Evolutionary conservation across 2,329 filamentous ascomycete species (phyloP).

Genomic region (Neophaeococcomyces mojaviensis): DNA sequence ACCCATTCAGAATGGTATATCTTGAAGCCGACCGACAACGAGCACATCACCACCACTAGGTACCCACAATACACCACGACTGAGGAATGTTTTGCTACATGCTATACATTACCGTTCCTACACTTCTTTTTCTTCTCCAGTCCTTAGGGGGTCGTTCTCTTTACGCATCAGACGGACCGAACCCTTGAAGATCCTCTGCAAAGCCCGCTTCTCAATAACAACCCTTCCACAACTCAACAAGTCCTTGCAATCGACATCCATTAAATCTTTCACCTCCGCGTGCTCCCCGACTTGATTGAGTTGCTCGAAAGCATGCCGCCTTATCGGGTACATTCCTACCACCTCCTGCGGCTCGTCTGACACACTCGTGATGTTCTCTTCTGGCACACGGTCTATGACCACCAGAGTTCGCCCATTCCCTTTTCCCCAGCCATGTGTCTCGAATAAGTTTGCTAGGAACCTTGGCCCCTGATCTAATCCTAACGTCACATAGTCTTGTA

Average conservation of each 20-base stretch:
- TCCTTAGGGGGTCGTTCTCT: too few relatives aligned
- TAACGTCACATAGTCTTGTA: slow-evolving; percentile 66
- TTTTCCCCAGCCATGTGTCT: slow-evolving; percentile 61
- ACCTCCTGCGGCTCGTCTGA: slow-evolving; percentile 37
- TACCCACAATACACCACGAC: too few relatives aligned
- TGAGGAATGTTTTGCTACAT: too few relatives aligned
- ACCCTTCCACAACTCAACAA: slow-evolving; percentile 76
- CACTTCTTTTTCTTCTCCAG: not conserved
- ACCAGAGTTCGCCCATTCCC: slow-evolving; percentile 65
- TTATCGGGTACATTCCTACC: slow-evolving; percentile 30
- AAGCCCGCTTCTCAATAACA: slow-evolving; percentile 74
- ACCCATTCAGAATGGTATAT: too few relatives aligned
- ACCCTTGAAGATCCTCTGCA: slow-evolving; percentile 32
- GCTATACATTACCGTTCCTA: not conserved
- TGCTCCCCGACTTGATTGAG: slow-evolving; percentile 58
- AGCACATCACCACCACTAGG: too few relatives aligned
- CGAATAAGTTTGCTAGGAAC: slow-evolving; percentile 61
- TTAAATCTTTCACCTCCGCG: slow-evolving; percentile 60
- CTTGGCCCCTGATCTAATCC: slow-evolving; percentile 47
- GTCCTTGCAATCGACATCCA: slow-evolving; percentile 94
- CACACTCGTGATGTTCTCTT: slow-evolving; percentile 1
- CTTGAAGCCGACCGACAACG: too few relatives aligned
- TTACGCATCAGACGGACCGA: too few relatives aligned
- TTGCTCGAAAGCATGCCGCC: slow-evolving; percentile 48
- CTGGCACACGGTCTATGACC: slow-evolving; percentile 50